Base-by-base conservation (phyloP, 352 stramenopile genomes). In the Plasmopara muralis region DNA sequence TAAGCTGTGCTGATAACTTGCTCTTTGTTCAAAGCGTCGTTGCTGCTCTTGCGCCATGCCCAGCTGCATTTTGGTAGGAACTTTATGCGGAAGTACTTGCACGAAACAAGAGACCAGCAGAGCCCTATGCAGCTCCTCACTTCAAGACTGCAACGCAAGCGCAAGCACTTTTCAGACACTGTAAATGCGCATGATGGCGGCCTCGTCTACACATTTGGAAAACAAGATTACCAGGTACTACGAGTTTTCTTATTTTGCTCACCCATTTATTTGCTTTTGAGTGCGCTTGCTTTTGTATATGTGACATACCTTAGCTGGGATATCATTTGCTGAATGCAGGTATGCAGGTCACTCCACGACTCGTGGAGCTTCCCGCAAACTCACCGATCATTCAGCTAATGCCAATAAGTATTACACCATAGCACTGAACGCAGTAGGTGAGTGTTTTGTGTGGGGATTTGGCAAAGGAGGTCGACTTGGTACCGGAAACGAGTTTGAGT, bases 381-480 rank as follows among this genome's bases (percentile, higher is more conserved):
- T 76, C 69, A 9, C 60, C 66, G 12, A 77, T 93, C 44, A 48
- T 84, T 15, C 66, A 88, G 46, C 64, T 93, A 52, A 87, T 55
- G 82, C 82, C 14, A 85, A 70, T 50, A 89, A 85, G 45, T 93
- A 87, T 54, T 79, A 93, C 64, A 89, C 82, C 0, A 69, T 93
- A 35, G 82, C 73, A 0, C 56, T 93, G 5, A 90, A 74, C 49
- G 67, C 64, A 34, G 45, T 52, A 7, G 82, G 82, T 15, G 61
- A 88, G 42, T 85, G 81, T 40, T 93, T 85, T 49, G 77, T 82
- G 12, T 93, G 82, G 82, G 82, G 82, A 33, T 93, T 93, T 55
- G 79, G 82, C 39, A 90, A 90, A 55, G 82, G 82, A 14, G 82
- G 82, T 1, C 77, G 82, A 0, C 62, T 93, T 25, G 82, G 82